These are phyloP conservation scores for Syzygium malaccense DNA, from an alignment of 441 rosid genomes.

Conservation along the genomic window DNA sequence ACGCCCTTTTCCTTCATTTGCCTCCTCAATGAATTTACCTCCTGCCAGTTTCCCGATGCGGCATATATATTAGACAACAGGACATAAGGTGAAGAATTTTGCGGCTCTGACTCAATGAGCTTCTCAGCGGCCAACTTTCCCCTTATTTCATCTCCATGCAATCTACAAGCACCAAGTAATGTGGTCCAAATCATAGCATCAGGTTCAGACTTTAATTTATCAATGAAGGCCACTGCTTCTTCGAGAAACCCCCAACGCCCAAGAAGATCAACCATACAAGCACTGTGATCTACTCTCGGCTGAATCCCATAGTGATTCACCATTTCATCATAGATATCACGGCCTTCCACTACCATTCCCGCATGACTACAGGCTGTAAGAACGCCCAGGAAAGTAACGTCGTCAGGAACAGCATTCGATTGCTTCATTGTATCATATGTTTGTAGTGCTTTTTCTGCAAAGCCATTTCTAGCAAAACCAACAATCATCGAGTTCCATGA, in stretches of 20 bases:
- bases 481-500: conserved; percentile 92
- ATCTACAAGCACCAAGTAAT: conserved; percentile 79
- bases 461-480: conserved; percentile 86
- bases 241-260: conserved; percentile 82
- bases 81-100: conserved; percentile 68
- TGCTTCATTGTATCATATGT: conserved; percentile 55
- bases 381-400: conserved; percentile 83
- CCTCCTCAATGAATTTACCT: conserved; percentile 61
- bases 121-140: conserved; percentile 70
- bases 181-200: conserved; percentile 85
- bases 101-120: conserved; percentile 70
- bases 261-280: conserved; percentile 91
- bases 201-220: conserved; percentile 41
- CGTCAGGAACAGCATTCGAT: conserved; percentile 53
- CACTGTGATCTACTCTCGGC: conserved; percentile 73
- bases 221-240: conserved; percentile 72
- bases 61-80: conserved; percentile 84
- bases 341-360: conserved; percentile 69
- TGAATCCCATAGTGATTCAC: conserved; percentile 40
- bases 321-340: conserved; percentile 56
- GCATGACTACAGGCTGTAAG: conserved; percentile 96
- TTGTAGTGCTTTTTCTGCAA: conserved; percentile 68
- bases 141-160: conserved; percentile 75
- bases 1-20: conserved; percentile 76
- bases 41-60: conserved; percentile 73